Percentiles rank a stretch among this genome's conserved stretches.
Evolutionary conservation across 2,329 filamentous ascomycete genomes (phyloP).

Genomic region (Curvularia eragrostidis): DNA sequence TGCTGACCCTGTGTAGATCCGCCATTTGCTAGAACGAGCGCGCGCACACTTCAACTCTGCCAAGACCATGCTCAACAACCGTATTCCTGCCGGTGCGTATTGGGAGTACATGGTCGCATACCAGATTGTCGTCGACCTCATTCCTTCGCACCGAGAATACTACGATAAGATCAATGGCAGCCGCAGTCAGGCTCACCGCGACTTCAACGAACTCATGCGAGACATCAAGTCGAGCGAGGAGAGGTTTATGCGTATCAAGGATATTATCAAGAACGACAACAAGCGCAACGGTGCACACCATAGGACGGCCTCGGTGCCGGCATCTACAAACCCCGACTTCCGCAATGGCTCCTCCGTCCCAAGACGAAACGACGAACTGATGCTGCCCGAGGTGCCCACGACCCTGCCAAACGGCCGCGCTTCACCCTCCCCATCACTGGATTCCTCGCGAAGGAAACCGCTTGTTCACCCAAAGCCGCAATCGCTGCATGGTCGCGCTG

Average conservation of each 20-base stretch:
- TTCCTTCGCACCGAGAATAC: slow-evolving; percentile 79
- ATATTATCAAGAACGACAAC: slow-evolving; percentile 54
- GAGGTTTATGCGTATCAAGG: slow-evolving; percentile 56
- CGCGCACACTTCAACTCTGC: slow-evolving; percentile 57
- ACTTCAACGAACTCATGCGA: slow-evolving; percentile 49
- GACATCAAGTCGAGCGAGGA: slow-evolving; percentile 49
- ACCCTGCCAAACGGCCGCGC: slow-evolving; percentile 26
- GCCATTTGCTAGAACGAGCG: slow-evolving; percentile 51
- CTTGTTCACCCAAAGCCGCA: slow-evolving; percentile 71
- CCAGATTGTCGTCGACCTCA: slow-evolving; percentile 76
- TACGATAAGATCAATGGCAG: slow-evolving; percentile 65
- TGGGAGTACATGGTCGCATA: slow-evolving; percentile 84
- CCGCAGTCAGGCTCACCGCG: slow-evolving; percentile 56
- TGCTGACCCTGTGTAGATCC: slow-evolving; percentile 45
- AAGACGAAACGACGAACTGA: slow-evolving; percentile 42
- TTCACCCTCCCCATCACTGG: slow-evolving; percentile 26
- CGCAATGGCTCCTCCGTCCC: slow-evolving; percentile 24
- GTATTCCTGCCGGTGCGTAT: slow-evolving; percentile 72
- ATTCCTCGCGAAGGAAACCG: slow-evolving; percentile 42
- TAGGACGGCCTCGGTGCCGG: slow-evolving; percentile 22
- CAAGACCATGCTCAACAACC: slow-evolving; percentile 55
- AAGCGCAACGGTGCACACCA: slow-evolving; percentile 61
- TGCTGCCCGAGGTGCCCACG: slow-evolving; percentile 45
- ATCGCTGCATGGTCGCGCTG: slow-evolving; percentile 67
- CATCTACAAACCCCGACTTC: slow-evolving; percentile 20